Base-by-base conservation (phyloP, 2,329 filamentous ascomycete species). In the Sclerotinia sclerotiorum region DNA sequence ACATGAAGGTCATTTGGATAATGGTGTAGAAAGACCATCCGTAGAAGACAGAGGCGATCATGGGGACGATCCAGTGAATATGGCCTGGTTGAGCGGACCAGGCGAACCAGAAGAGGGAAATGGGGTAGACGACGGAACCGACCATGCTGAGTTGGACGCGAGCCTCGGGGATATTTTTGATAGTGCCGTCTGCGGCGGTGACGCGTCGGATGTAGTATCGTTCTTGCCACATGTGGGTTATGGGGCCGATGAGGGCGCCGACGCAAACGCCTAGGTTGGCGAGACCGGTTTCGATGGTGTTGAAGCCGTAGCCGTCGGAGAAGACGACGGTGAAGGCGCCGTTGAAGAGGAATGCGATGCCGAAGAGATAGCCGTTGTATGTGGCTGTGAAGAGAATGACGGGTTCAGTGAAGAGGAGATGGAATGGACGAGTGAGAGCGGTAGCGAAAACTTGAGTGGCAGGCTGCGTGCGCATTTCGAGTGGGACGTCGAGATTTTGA, bases 121-220 rank as follows among this genome's bases (percentile, higher is more conserved):
- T 65, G 64, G 0, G 84, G 8, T 88, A 75, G 0, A 83, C 82
- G 19, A 85, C 55, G 69, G 84, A 84, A 1, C 85, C 86, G 11
- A 87, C 76, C 83, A 88, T 87, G 21, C 85, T 85, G 0, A 83
- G 94, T 79, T 95, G 97, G 1, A 97, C 83, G 0, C 94, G 84
- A 0, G 87, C 87, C 79, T 97, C 94, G 0, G 93, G 92, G 0
- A 10, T 82, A 80, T 68, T 69, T 76, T 69, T n/a, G 49, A 61
- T 58, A 61, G 46, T 32, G 68, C 57, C 17, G 72, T 67, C 15
- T 61, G 55, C 15, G 44, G 68, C 42, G 69, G 58, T 21, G n/a
- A 80, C 77, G 72, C 83, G 79, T 51, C 75, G 82, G 27, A 80
- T 82, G 3, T 90, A 84, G 21, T 91, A 76, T 19, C 83, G 82